A percentile compares a stretch with the other conserved stretches of the same genome.
phyloP scores from a whole-genome alignment of 2,329 filamentous ascomycete species.

The Exophiala mesophila region DNA sequence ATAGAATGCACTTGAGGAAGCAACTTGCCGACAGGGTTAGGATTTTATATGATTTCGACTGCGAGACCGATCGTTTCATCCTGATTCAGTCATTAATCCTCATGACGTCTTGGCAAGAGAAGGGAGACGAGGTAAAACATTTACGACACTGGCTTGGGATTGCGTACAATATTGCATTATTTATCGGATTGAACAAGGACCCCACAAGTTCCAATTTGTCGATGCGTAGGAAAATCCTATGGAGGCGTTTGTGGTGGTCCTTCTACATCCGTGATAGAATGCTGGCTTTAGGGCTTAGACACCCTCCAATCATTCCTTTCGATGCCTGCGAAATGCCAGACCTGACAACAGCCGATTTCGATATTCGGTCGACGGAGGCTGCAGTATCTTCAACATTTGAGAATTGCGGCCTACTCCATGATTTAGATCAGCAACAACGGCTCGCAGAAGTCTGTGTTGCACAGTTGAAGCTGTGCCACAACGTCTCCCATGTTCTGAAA shows the following conservation, averaged over 20 bases:
- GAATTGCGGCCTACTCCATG: constrained; percentile 2
- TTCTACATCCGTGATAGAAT: constrained; percentile 91
- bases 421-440: constrained; percentile 8
- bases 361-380: constrained; percentile 1
- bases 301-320: constrained; percentile 84
- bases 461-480: constrained; percentile 8
- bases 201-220: constrained; percentile 72
- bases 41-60: constrained; percentile 90
- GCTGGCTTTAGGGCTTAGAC: constrained; percentile 85
- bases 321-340: constrained; percentile 40
- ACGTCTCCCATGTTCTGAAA: constrained; percentile 3
- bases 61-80: constrained; percentile 80
- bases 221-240: constrained; percentile 66
- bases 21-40: constrained; percentile 31
- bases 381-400: constrained; percentile 57
- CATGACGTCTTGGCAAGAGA: constrained; percentile 97
- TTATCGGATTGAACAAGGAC: constrained; percentile 88
- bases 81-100: constrained; percentile 82
- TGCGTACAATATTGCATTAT: constrained; percentile 84
- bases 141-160: constrained; percentile 99
- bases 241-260: constrained; percentile 97
- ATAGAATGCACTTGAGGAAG: constrained; percentile 42
- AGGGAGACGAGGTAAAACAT: constrained; percentile 92
- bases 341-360: constrained; percentile 32
- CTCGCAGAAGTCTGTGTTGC: constrained; percentile 7